phyloP scores from a whole-genome alignment of 768 basidiomycete species.

The Boletus rubescentipes region DNA sequence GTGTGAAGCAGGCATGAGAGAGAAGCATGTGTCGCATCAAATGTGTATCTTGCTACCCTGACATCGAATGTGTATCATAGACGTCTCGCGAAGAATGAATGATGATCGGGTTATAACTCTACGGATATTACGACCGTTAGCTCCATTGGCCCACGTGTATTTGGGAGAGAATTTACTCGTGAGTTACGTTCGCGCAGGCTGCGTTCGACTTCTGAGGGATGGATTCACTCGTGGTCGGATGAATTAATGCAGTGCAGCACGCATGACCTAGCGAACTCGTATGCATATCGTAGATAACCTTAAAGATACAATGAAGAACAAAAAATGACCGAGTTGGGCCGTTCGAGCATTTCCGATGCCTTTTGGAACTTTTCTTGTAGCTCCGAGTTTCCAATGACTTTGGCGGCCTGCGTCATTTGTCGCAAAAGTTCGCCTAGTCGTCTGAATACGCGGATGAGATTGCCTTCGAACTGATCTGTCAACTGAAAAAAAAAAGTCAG shows the following conservation, averaged over 20 bases:
- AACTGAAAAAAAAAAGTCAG: slow-evolving; percentile 47
- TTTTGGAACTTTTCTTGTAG: slow-evolving; percentile 93
- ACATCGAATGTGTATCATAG: slow-evolving; percentile 7
- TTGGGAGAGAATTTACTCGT: too few relatives aligned
- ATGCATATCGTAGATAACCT: not conserved
- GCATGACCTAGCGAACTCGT: not conserved
- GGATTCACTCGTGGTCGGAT: too few relatives aligned
- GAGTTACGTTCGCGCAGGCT: too few relatives aligned
- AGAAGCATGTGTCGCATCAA: not conserved
- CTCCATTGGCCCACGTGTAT: too few relatives aligned
- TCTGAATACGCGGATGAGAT: slow-evolving; percentile 93
- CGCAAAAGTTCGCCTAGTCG: slow-evolving; percentile 90
- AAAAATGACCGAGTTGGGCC: slow-evolving; percentile 92
- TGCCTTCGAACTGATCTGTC: slow-evolving; percentile 96
- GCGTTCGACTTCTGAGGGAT: too few relatives aligned
- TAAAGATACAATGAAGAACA: slow-evolving; percentile 83
- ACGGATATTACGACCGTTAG: too few relatives aligned
- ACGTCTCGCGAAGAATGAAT: not conserved
- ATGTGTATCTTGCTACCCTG: not conserved
- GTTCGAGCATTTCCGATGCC: slow-evolving; percentile 87
- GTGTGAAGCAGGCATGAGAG: slow-evolving; percentile 18
- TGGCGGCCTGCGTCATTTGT: slow-evolving; percentile 94
- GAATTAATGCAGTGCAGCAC: not conserved
- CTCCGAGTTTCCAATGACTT: slow-evolving; percentile 95
- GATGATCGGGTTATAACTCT: too few relatives aligned